Percentiles rank a stretch among this genome's conserved stretches.
These are phyloP conservation scores for Blastomyces parvus DNA, from an alignment of 2,329 filamentous ascomycete species.

Conservation along the genomic window DNA sequence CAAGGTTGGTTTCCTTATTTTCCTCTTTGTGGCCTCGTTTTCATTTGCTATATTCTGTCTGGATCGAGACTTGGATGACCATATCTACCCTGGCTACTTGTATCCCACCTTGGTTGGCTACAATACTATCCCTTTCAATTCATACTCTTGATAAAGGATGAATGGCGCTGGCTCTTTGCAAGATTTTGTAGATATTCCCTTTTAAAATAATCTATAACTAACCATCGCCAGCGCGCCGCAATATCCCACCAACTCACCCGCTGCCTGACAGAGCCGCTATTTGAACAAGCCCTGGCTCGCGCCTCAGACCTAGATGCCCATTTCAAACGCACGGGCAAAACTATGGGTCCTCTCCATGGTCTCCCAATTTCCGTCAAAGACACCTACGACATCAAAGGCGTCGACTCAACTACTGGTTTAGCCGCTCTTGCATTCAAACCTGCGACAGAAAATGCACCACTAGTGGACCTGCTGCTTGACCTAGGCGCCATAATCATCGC, in stretches of 20 bases:
- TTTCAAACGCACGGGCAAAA: constrained; percentile 28
- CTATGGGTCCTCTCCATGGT: constrained; percentile 52
- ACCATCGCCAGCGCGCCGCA: constrained; percentile 27
- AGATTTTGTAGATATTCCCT: not conserved
- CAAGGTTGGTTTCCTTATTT: constrained; percentile 29
- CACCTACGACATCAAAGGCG: constrained; percentile 40
- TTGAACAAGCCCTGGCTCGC: constrained; percentile 40
- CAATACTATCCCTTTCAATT: not conserved
- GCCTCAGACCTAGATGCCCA: constrained; percentile 43
- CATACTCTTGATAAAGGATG: not conserved
- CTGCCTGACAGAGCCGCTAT: constrained; percentile 46
- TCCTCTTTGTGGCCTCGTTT: not conserved
- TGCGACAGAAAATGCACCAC: constrained; percentile 44
- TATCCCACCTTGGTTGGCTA: constrained; percentile 11
- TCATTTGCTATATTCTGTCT: constrained; percentile 4
- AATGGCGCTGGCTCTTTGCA: not conserved
- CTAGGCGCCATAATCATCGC: constrained; percentile 58
- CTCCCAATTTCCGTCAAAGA: constrained; percentile 48
- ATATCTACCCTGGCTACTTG: not conserved
- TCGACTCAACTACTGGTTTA: constrained; percentile 49
- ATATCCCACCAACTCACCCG: constrained; percentile 35
- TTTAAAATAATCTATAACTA: not conserved
- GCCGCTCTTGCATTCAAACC: constrained; percentile 52
- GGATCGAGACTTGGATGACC: not conserved
- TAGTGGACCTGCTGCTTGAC: constrained; percentile 50